A percentile compares a stretch with the other conserved stretches of the same genome.
phyloP scores from a whole-genome alignment of 1,139 yeast genomes.

The Yamadazyma triangularis region DNA sequence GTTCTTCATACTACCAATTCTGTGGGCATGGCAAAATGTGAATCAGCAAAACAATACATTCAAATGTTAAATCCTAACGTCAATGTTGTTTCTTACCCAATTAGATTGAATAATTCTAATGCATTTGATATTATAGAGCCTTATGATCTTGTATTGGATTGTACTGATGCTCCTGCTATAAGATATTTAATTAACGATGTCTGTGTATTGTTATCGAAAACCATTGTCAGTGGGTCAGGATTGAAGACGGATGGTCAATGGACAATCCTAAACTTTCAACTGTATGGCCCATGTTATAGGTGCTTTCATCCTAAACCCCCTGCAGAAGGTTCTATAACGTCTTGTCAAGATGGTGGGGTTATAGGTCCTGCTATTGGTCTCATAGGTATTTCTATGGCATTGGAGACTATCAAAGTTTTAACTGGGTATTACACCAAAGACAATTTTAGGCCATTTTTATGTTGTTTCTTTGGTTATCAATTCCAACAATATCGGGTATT shows the following conservation, averaged over 20 bases:
- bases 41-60: slow-evolving; percentile 62
- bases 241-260: slow-evolving; percentile 89
- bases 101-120: slow-evolving; percentile 50
- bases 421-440: slow-evolving; percentile 50
- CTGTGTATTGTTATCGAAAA: slow-evolving; percentile 61
- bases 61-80: slow-evolving; percentile 64
- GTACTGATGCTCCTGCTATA: slow-evolving; percentile 90
- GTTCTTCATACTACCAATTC: slow-evolving; percentile 65
- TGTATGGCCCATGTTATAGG: slow-evolving; percentile 85
- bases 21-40: slow-evolving; percentile 72
- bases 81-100: slow-evolving; percentile 45
- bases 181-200: slow-evolving; percentile 87
- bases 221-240: slow-evolving; percentile 91
- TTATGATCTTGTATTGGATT: slow-evolving; percentile 80
- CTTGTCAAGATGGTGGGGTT: slow-evolving; percentile 95
- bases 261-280: slow-evolving; percentile 63
- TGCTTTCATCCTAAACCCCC: slow-evolving; percentile 94
- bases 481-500: slow-evolving; percentile 66
- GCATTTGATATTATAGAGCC: slow-evolving; percentile 57
- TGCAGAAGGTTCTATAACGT: slow-evolving; percentile 71
- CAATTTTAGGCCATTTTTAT: slow-evolving; percentile 63
- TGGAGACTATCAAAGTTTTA: slow-evolving; percentile 76
- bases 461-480: slow-evolving; percentile 71
- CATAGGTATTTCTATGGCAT: slow-evolving; percentile 84
- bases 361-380: slow-evolving; percentile 93